phyloP scores from a whole-genome alignment of 2,329 filamentous ascomycete species.

The Trichocomaceae sp. region DNA sequence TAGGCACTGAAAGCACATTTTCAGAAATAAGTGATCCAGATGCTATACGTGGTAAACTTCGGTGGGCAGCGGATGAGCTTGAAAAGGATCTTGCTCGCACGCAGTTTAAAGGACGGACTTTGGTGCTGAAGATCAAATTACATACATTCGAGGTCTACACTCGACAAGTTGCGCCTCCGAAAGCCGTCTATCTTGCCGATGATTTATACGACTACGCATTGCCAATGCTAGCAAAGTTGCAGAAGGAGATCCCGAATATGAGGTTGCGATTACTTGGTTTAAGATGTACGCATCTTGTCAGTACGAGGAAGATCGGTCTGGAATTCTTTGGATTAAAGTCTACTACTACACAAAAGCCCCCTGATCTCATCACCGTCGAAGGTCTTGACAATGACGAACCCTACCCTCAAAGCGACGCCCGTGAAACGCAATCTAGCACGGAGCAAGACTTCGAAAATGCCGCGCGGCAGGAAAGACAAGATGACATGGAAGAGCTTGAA shows the following conservation, averaged over 20 bases:
- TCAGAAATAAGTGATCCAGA: conserved; percentile 64
- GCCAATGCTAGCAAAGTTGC: conserved; percentile 75
- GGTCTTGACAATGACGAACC: not conserved
- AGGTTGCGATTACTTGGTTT: conserved; percentile 81
- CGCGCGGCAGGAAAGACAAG: conserved; percentile 53
- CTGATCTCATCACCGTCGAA: not conserved
- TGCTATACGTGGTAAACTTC: conserved; percentile 68
- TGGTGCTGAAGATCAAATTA: conserved; percentile 87
- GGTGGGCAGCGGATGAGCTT: conserved; percentile 74
- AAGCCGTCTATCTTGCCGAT: conserved; percentile 64
- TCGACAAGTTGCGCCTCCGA: conserved; percentile 68
- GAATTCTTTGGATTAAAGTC: conserved; percentile 64
- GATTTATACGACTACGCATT: conserved; percentile 77
- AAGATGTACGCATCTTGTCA: conserved; percentile 78
- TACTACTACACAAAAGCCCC: conserved; percentile 12
- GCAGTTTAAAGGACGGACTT: conserved; percentile 79
- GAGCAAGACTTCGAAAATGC: conserved; percentile 60
- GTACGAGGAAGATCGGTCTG: conserved; percentile 71
- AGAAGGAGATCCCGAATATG: conserved; percentile 74
- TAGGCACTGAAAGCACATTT: conserved; percentile 92
- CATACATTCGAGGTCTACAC: conserved; percentile 91
- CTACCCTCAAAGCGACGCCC: not conserved
- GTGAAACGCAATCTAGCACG: conserved; percentile 51
- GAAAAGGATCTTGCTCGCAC: conserved; percentile 76
- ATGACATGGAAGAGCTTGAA: conserved; percentile 57